These are phyloP conservation scores for Yamadazyma paraphyllophila DNA, from an alignment of 805 yeast genomes.

Conservation along the genomic window DNA sequence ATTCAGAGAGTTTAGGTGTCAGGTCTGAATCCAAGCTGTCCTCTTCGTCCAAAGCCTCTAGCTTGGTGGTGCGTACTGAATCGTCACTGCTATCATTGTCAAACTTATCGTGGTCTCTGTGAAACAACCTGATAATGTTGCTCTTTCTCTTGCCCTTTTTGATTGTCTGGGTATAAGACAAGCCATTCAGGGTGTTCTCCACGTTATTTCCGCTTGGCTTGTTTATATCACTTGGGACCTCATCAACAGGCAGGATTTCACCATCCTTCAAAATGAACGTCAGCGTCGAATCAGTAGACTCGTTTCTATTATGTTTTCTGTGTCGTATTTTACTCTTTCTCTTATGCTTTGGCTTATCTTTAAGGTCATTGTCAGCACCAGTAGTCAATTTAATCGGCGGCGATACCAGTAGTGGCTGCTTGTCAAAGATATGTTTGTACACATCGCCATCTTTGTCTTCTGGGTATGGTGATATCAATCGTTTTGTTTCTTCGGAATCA, in stretches of 20 bases:
- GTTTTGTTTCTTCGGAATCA: constrained; percentile 21
- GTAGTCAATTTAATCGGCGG: constrained; percentile 26
- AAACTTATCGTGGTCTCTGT: constrained; percentile 8
- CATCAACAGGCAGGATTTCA: neutral
- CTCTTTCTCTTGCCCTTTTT: constrained; percentile 8
- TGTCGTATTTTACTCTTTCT: constrained; percentile 8
- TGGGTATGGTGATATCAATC: constrained; percentile 20
- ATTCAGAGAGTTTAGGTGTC: constrained; percentile 3
- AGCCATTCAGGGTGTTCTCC: neutral
- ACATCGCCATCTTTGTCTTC: constrained; percentile 11
- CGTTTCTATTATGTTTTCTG: neutral
- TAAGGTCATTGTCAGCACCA: neutral
- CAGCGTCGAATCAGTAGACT: neutral
- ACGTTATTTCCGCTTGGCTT: no score
- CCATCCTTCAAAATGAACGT: neutral
- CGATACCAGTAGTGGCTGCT: constrained; percentile 18
- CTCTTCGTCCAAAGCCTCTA: constrained; percentile 7
- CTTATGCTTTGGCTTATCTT: neutral
- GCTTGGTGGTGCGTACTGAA: constrained; percentile 11
- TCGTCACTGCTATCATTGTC: constrained; percentile 15
- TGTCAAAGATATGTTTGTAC: constrained; percentile 10
- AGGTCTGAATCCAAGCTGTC: constrained; percentile 1
- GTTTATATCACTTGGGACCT: no score
- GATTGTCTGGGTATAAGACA: constrained; percentile 11
- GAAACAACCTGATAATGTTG: constrained; percentile 13